phyloP scores from a whole-genome alignment of 768 basidiomycete genomes.

The Russula sp. region DNA sequence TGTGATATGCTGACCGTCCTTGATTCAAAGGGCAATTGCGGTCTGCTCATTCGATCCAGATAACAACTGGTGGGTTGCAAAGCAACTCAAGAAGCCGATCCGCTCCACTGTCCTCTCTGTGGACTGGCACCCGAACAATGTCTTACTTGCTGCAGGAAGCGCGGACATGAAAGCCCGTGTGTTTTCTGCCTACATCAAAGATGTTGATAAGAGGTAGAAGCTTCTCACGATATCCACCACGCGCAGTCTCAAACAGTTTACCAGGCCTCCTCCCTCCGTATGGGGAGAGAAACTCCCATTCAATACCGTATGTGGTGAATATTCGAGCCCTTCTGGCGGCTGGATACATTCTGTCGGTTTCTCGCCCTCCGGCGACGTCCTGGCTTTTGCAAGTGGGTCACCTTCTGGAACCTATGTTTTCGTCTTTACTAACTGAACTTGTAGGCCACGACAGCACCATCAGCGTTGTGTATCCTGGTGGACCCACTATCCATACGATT shows the following conservation, averaged over 20 bases:
- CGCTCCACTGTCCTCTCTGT: slow-evolving; percentile 87
- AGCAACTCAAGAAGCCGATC: slow-evolving; percentile 95
- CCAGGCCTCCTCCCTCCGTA: slow-evolving; percentile 76
- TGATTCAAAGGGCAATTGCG: slow-evolving; percentile 71
- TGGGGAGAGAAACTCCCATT: slow-evolving; percentile 99
- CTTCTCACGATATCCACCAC: not conserved
- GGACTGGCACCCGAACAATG: slow-evolving; percentile 99
- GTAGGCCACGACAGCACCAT: slow-evolving; percentile 93
- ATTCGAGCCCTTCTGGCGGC: slow-evolving; percentile 78
- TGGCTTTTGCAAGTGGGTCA: slow-evolving; percentile 86
- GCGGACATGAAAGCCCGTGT: slow-evolving; percentile 98
- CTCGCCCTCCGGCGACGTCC: slow-evolving; percentile 89
- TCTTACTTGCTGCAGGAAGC: slow-evolving; percentile 92
- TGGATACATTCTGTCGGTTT: slow-evolving; percentile 97
- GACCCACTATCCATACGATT: slow-evolving; percentile 65
- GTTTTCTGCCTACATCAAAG: slow-evolving; percentile 98
- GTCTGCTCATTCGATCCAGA: slow-evolving; percentile 96
- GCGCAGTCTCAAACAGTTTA: not conserved
- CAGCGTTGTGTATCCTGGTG: slow-evolving; percentile 84
- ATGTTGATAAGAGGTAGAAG: slow-evolving; percentile 81
- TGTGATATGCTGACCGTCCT: not conserved
- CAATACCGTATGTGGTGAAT: slow-evolving; percentile 96
- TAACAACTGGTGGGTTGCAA: slow-evolving; percentile 99
- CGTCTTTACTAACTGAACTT: slow-evolving; percentile 13
- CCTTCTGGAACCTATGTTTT: not conserved